Evolutionary conservation across 1,139 yeast genomes (phyloP), one percentile per base, ranked within the genome.

Genomic region (Pichia sp.): DNA sequence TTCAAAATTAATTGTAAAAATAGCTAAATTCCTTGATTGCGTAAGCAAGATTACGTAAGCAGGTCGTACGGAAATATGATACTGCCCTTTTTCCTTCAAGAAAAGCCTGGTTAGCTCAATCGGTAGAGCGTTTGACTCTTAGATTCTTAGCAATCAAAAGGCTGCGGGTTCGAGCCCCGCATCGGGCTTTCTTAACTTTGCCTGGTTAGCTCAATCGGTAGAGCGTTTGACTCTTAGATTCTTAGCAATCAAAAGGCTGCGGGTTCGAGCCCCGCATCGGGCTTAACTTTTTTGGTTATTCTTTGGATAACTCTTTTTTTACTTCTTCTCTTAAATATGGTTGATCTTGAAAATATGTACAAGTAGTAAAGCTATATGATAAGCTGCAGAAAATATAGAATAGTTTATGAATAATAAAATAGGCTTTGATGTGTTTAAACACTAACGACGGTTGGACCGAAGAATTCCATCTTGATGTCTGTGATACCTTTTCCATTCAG

Each of bases 111-210:
- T 48, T 62, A 62, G 67, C 67, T 62, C 67, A 62, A 62, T 62
- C 67, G 67, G 67, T 62, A 62, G 67, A 62, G 67, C 67, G 66
- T 62, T 61, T 62, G 67, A 62, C 67, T 62, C 67, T 62, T 62
- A 65, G 27, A 24, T 24, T 24, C 10, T 11, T 34, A 27, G 49
- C 47, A 46, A 65, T 65, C 68, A 65, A 63, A 65, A 65, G 68
- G 68, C 65, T 64, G 68, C 67, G 68, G 68, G 68, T 65, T 65
- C 68, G 61, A 65, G 63, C 68, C 67, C 68, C 68, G 67, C 68
- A 63, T 65, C 54, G 68, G 68, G 68, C 67, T 63, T 52, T 33
- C 35, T 30, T 51, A 24, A 24, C 7, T 10, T 24, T 24, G 56
- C 56, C 56, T 53, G 56, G 56, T 48, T 62, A 62, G 67, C 67